Base-by-base conservation (phyloP, 192 early-diverging fungal genomes). In the Allomyces macrogynus region DNA sequence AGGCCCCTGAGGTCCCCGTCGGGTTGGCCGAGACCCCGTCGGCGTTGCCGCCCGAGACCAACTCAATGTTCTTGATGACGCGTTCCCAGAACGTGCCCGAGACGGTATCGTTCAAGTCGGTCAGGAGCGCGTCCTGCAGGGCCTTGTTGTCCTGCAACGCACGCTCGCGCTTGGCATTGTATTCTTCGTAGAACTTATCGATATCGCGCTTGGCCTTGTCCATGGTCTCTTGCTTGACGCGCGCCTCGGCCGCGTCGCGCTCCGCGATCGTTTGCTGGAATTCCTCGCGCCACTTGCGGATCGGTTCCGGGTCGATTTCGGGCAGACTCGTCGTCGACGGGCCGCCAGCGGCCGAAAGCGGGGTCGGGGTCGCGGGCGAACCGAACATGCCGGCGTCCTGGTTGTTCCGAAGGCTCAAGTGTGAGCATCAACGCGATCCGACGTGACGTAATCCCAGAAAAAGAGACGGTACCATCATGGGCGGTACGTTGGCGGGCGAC, bases 131-230 rank as follows among this genome's bases (percentile, higher is more conserved):
- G 4, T 68, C 73, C 61, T 79, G 75, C 69, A 66, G 20, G 67
- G 27, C 32, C 67, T 66, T 61, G 75, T 87, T 87, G 66, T 82
- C 75, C 66, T 78, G 74, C 27, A 87, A 80, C 0, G 83, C 75
- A 54, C 76, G 77, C 43, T 82, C 78, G 66, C 81, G 84, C 73
- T 80, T 86, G 68, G 83, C 81, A 61, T 89, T 89, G 60, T 89
- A 89, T 64, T 87, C 88, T 61, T 84, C 85, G 67, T 89, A 89
- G 70, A 87, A 89, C 67, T 77, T 76, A 68, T 89, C 88, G 67
- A 89, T 82, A 22, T 78, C 77, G 43, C 80, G 77, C 54, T 76
- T 75, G 22, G 87, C 87, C 64, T 77, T 73, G 14, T 75, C 65
- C 8, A 87, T 74, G 1, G 81, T 81, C 64, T 81, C 80, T 63